These are phyloP conservation scores for Tylopilus felleus DNA, from an alignment of 768 basidiomycete species.

Conservation along the genomic window DNA sequence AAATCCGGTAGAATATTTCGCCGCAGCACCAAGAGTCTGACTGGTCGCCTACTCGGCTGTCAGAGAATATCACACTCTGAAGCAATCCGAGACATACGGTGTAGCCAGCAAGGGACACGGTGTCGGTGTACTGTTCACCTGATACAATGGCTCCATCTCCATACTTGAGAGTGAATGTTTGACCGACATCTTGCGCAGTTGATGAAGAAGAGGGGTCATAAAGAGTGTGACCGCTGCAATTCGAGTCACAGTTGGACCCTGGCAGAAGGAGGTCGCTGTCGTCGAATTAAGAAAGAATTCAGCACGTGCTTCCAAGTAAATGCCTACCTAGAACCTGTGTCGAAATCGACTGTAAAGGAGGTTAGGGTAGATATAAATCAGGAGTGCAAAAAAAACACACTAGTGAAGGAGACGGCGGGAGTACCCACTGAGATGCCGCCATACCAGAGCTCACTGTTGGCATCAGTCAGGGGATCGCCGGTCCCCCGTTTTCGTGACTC, in stretches of 20 bases:
- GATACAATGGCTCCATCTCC: slow-evolving; percentile 33
- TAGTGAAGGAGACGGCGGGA: not conserved
- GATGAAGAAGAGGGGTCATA: slow-evolving; percentile 24
- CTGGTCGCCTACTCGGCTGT: not conserved
- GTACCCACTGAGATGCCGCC: slow-evolving; percentile 10
- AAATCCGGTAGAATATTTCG: not conserved
- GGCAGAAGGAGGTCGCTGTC: slow-evolving; percentile 18
- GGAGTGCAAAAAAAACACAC: not conserved
- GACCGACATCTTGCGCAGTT: slow-evolving; percentile 20
- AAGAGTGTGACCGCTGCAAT: slow-evolving; percentile 26
- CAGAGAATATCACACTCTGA: not conserved
- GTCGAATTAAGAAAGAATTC: not conserved
- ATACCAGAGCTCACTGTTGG: slow-evolving; percentile 3
- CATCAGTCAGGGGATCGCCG: not conserved
- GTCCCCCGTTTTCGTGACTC: not conserved
- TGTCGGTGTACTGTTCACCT: slow-evolving; percentile 40
- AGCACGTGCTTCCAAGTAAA: not conserved
- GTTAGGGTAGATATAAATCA: too few species aligned
- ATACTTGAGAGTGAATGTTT: slow-evolving; percentile 31
- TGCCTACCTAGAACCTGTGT: slow-evolving; percentile 24
- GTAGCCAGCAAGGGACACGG: slow-evolving; percentile 1
- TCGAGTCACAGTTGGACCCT: not conserved
- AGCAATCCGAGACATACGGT: not conserved
- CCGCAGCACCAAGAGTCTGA: slow-evolving; percentile 10
- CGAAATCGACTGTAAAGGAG: slow-evolving; percentile 19